These are phyloP conservation scores for Flaveria sonorensis DNA, from an alignment of 129 eudicot genomes.

Conservation along the genomic window DNA sequence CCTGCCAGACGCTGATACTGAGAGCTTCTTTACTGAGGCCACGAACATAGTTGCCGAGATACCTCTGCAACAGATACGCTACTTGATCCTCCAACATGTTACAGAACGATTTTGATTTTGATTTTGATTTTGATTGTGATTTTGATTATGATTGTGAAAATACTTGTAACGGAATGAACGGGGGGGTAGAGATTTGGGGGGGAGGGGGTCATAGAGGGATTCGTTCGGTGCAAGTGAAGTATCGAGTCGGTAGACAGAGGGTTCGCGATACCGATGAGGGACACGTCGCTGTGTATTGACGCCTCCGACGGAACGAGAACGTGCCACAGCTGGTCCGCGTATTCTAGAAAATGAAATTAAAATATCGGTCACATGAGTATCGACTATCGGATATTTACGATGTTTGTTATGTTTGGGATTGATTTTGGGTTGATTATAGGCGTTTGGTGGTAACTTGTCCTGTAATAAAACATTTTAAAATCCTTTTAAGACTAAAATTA, in stretches of 20 bases:
- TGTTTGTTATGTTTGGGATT: too few species aligned
- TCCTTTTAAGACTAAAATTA: too few species aligned
- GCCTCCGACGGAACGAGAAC: constrained; percentile 34
- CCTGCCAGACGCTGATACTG: constrained; percentile 96
- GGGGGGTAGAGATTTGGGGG: constrained; percentile 15
- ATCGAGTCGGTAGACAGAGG: constrained; percentile 14
- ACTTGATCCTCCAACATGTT: constrained; percentile 99
- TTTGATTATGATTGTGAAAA: constrained; percentile 6
- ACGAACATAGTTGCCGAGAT: constrained; percentile 90
- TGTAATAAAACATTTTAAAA: too few species aligned
- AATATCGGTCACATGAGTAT: too few species aligned
- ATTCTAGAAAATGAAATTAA: too few species aligned
- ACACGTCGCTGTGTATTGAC: constrained; percentile 33
- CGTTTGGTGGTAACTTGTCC: too few species aligned
- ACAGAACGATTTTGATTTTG: neutral
- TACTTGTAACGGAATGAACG: neutral
- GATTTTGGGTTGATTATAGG: too few species aligned
- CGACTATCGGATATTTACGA: neutral
- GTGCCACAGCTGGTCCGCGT: constrained; percentile 36
- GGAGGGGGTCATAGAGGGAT: constrained; percentile 15
- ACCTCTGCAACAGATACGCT: constrained; percentile 85
- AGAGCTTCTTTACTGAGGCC: constrained; percentile 99
- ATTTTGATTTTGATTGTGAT: constrained; percentile 15
- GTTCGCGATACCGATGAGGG: constrained; percentile 13
- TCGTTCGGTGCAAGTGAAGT: constrained; percentile 39